Base-by-base conservation (phyloP, 306 rosid species). In the Rosa chinensis region DNA sequence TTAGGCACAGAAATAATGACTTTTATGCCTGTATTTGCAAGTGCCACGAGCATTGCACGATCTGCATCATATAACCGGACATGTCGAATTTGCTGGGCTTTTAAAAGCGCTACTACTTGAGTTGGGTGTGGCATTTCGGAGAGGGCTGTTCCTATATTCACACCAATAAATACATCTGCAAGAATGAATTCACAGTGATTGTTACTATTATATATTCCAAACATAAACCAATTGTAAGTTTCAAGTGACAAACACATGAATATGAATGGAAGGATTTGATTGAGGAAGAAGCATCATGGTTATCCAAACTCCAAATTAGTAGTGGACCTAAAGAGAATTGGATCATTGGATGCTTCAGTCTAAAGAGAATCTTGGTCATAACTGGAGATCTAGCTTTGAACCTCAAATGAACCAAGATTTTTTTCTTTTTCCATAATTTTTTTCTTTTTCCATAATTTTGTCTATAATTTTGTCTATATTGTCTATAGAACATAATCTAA, bases 81-180 rank as follows among this genome's bases (percentile, higher is more conserved):
- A 42, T 92, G 90, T 45, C 90, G 87, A 58, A 92, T 90, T 83
- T 88, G 89, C 74, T 90, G 96, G 0, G 93, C 88, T 88, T 92
- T 92, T 42, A 90, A 91, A 44, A 90, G 88, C 32, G 92, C 97
- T 18, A 76, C 96, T 18, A 88, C 96, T 90, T 92, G 97, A 13
- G 97, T 92, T 61, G 97, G 91, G 67, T 90, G 93, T 72, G 97
- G 97, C 97, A 92, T 92, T 66, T 88, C 96, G 0, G 92, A 89
- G 49, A 92, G 96, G 50, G 88, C 90, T n/a, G 96, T 92, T 72
- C 97, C 97, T 62, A 90, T 90, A 63, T 92, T 92, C 55, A 90
- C 97, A 75, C 97, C 97, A 76, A 92, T 77, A 58, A 86, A 89
- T n/a, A 92, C 85, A 70, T 81, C 97, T 92, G 86, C 88, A 83